Percentiles rank a stretch among this genome's conserved stretches.
Conservation (phyloP, 2,329 filamentous ascomycete genomes). For the Colletotrichum sp. region DNA sequence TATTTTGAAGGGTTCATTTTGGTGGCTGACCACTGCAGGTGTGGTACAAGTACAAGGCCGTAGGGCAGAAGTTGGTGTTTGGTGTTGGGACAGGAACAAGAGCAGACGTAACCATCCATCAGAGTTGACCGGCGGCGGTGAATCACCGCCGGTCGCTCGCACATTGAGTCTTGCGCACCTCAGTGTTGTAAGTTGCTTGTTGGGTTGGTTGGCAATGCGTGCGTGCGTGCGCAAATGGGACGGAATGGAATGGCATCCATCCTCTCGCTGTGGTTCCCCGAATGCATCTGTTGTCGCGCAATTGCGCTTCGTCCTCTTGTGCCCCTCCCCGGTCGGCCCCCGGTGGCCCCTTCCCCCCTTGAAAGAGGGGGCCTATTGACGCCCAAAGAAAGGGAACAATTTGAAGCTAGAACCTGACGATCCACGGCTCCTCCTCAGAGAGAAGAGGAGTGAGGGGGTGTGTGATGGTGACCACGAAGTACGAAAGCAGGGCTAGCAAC, state of each 20-base stretch:
- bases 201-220: background rate
- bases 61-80: background rate
- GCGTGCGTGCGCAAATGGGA: background rate
- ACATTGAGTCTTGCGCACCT: background rate
- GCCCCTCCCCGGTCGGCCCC: background rate
- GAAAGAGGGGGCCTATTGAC: background rate
- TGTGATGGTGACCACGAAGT: background rate
- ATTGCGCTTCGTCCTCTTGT: background rate
- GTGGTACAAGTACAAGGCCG: background rate
- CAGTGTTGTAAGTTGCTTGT: background rate
- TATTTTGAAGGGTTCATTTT: background rate
- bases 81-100: background rate
- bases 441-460: background rate
- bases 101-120: background rate
- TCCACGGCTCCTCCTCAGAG: background rate
- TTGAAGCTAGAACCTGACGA: background rate
- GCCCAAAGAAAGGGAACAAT: background rate
- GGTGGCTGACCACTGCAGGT: background rate
- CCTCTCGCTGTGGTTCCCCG: background rate
- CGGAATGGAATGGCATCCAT: background rate
- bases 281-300: background rate
- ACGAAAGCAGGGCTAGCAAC: background rate
- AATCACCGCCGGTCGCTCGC: background rate
- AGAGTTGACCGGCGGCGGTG: background rate
- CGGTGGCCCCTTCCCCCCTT: background rate